Base-by-base conservation (phyloP, 768 basidiomycete genomes). In the Neoboletus subvelutipes region DNA sequence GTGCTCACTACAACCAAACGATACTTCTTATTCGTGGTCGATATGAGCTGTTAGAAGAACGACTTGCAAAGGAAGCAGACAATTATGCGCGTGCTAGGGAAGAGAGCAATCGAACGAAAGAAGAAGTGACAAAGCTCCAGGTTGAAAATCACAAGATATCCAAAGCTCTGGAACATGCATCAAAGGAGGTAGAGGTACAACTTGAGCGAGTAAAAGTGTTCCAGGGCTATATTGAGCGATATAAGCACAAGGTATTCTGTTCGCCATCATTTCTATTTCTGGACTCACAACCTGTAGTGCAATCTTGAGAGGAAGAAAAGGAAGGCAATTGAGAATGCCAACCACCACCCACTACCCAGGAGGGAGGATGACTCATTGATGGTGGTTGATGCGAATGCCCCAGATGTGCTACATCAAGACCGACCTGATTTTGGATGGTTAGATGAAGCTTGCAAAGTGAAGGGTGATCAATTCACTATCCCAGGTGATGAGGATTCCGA, bases 331-430 rank as follows among this genome's bases (percentile, higher is more conserved):
- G 57, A 69, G 40, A 52, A 39, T 33, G 55, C 54, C 36, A 60
- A 42, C 20, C 52, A 41, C 17, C 58, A 20, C 15, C 24, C 53
- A 20, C 29, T 24, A 40, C 47, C 56, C 24, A 54, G 34, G 40
- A 59, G 58, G 26, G 71, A 72, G 40, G 70, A 71, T 1, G 66
- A 72, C 1, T 71, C 71, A 0, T 46, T 71, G 28, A 52, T 73
- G 59, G 62, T 71, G n/a, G 61, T 71, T 37, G 69, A 73, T 34
- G 31, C 57, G 18, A 67, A 71, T 42, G 61, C 62, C 12, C 62
- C 71, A 8, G 70, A 71, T 36, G 34, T 37, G 12, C 49, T 71
- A 9, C 43, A 45, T 36, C 50, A 56, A 24, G 56, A 52, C 45
- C 46, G 22, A 33, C 50, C 46, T 7, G 62, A 67, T 28, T 42